Conservation (phyloP, 768 basidiomycete species). For the Serendipita sp. region DNA sequence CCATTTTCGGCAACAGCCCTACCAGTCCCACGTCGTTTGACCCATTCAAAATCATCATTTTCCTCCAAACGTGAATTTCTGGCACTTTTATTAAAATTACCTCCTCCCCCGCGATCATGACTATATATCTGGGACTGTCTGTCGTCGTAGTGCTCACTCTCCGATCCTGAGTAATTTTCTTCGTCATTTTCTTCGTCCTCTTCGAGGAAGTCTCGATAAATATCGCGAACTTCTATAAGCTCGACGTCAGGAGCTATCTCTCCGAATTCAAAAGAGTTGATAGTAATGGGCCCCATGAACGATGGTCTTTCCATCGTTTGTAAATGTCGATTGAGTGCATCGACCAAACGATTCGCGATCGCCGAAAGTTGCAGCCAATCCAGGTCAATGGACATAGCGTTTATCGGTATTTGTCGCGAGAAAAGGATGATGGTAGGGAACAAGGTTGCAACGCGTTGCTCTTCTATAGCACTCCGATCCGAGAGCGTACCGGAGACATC, state of each 20-base stretch:
- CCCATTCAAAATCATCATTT: conserved; percentile 74
- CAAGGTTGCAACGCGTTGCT: too few relatives aligned
- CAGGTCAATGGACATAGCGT: conserved; percentile 82
- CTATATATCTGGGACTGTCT: conserved; percentile 20
- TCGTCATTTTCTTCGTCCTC: conserved; percentile 49
- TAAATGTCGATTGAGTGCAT: conserved; percentile 67
- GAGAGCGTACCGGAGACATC: too few relatives aligned
- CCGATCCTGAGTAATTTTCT: conserved; percentile 21
- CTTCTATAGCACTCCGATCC: too few relatives aligned
- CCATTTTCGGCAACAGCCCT: conserved; percentile 28
- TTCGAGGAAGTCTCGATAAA: conserved; percentile 87
- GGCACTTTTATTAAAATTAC: neutral
- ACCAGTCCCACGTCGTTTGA: conserved; percentile 45
- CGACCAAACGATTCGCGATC: conserved; percentile 51
- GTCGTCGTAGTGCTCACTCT: conserved; percentile 32
- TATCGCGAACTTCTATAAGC: conserved; percentile 81
- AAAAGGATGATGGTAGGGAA: too few relatives aligned
- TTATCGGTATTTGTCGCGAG: neutral
- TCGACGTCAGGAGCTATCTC: conserved; percentile 68
- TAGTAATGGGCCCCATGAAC: conserved; percentile 83
- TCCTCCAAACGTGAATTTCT: conserved; percentile 19
- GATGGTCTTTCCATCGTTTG: conserved; percentile 58
- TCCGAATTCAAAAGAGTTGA: conserved; percentile 81
- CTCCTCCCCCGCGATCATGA: neutral
- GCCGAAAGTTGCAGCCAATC: conserved; percentile 73